A percentile compares a stretch with the other conserved stretches of the same genome.
These are phyloP conservation scores for Zygotorulaspora florentina DNA, from an alignment of 805 yeast species.

Conservation along the genomic window DNA sequence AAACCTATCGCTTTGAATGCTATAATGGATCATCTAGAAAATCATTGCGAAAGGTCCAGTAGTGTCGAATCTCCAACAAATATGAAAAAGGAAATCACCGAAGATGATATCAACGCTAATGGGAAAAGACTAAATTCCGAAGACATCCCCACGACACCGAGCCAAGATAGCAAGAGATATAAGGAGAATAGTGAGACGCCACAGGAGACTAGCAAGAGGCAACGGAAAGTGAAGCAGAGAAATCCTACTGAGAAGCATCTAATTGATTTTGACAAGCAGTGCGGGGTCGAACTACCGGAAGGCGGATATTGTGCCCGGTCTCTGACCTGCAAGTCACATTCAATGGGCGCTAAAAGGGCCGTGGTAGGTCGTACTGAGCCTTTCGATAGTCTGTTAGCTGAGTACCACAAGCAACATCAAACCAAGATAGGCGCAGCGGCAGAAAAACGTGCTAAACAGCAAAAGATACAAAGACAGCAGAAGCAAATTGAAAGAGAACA, in stretches of 20 bases:
- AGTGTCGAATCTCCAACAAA: slow-evolving; percentile 7
- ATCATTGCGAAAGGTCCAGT: slow-evolving; percentile 22
- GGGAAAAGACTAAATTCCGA: slow-evolving; percentile 16
- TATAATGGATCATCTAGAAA: slow-evolving; percentile 30
- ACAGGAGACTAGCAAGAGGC: slow-evolving; percentile 25
- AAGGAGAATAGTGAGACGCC: slow-evolving; percentile 13
- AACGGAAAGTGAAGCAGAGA: slow-evolving; percentile 45
- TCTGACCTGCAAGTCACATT: slow-evolving; percentile 93
- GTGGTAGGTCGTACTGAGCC: slow-evolving; percentile 92
- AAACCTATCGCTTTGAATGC: slow-evolving; percentile 29
- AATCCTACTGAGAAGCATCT: slow-evolving; percentile 65
- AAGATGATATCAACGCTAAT: slow-evolving; percentile 16
- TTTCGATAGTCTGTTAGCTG: slow-evolving; percentile 80
- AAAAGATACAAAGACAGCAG: slow-evolving; percentile 36
- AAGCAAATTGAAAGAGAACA: slow-evolving; percentile 29
- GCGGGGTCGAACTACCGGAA: slow-evolving; percentile 90
- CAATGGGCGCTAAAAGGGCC: slow-evolving; percentile 97
- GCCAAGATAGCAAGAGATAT: slow-evolving; percentile 14
- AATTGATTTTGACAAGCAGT: slow-evolving; percentile 86
- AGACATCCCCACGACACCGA: slow-evolving; percentile 22
- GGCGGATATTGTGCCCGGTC: slow-evolving; percentile 98
- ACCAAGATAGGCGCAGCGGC: slow-evolving; percentile 82
- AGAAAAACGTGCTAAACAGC: slow-evolving; percentile 71
- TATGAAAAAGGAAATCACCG: slow-evolving; percentile 10
- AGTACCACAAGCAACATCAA: slow-evolving; percentile 89